Conservation (phyloP, 108 stramenopile species). For the Discostella stelligeroides region DNA sequence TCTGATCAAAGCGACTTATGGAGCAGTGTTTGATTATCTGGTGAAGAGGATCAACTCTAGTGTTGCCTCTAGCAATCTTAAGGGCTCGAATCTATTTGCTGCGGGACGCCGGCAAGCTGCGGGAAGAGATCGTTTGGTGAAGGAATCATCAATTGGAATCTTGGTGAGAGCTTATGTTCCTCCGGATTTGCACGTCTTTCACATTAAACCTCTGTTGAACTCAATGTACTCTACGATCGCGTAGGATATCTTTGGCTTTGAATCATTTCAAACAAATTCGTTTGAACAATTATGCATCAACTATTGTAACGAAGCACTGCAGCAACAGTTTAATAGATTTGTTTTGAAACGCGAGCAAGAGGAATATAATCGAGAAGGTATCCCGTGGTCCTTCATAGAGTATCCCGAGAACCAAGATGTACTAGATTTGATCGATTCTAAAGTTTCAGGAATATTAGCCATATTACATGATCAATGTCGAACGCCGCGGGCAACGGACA, state of each 20-base stretch:
- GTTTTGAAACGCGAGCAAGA: constrained; percentile 87
- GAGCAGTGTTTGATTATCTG: constrained; percentile 80
- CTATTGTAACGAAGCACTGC: constrained; percentile 85
- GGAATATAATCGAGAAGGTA: constrained; percentile 74
- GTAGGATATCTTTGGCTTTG: constrained; percentile 99
- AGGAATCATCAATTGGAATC: constrained; percentile 83
- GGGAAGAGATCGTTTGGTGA: constrained; percentile 27
- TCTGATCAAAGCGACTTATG: constrained; percentile 91
- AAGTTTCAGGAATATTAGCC: constrained; percentile 72
- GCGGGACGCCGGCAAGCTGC: neutral
- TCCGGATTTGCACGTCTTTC: constrained; percentile 47
- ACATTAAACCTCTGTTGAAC: constrained; percentile 89
- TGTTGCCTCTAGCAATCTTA: constrained; percentile 43
- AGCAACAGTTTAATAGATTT: constrained; percentile 92
- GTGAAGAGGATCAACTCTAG: constrained; percentile 77
- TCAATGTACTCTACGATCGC: constrained; percentile 91
- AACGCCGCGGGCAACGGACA: constrained; percentile 61
- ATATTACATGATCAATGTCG: constrained; percentile 66
- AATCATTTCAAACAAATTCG: constrained; percentile 83
- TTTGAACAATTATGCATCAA: constrained; percentile 92
- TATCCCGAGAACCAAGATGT: constrained; percentile 97
- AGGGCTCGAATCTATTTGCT: constrained; percentile 2
- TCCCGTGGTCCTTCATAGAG: constrained; percentile 83
- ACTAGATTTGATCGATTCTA: constrained; percentile 91
- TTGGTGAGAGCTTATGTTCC: constrained; percentile 7